Conservation (phyloP, 202 grass and related monocot species). For the Schoenoplectus triqueter region DNA sequence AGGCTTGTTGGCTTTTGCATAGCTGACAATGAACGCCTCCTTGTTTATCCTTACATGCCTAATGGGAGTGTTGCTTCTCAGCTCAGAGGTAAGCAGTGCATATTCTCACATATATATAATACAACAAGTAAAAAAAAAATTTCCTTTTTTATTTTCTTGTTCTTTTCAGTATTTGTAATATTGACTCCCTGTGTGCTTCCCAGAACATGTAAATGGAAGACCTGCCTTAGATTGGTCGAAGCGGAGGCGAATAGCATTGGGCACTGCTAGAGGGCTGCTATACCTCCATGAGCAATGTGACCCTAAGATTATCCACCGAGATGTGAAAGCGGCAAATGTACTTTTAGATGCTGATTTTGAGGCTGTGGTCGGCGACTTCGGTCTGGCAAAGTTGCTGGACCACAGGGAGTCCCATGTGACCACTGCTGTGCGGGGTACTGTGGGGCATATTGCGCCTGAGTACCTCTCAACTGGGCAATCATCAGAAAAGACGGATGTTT, state of each 20-base stretch:
- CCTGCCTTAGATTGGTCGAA: slow-evolving; percentile 93
- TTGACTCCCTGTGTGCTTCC: slow-evolving; percentile 8
- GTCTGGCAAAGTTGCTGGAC: slow-evolving; percentile 92
- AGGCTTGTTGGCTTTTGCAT: slow-evolving; percentile 85
- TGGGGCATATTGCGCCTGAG: slow-evolving; percentile 96
- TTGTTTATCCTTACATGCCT: slow-evolving; percentile 73
- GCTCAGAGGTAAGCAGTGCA: slow-evolving; percentile 61
- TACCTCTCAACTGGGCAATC: slow-evolving; percentile 96
- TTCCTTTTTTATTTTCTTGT: slow-evolving; percentile 5
- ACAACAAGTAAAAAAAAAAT: background rate
- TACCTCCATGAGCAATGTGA: slow-evolving; percentile 88
- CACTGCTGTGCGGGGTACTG: slow-evolving; percentile 87
- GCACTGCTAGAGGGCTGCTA: slow-evolving; percentile 80
- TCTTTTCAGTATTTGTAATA: slow-evolving; percentile 18
- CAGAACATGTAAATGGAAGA: slow-evolving; percentile 75
- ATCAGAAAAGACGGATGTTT: slow-evolving; percentile 96
- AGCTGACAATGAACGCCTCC: slow-evolving; percentile 71
- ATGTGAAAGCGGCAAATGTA: slow-evolving; percentile 96
- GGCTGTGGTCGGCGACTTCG: slow-evolving; percentile 96
- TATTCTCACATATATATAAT: slow-evolving; percentile 6
- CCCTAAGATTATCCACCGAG: slow-evolving; percentile 73
- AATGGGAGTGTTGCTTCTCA: slow-evolving; percentile 99
- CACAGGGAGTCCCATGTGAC: slow-evolving; percentile 93
- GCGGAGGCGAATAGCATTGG: slow-evolving; percentile 86
- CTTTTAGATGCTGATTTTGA: slow-evolving; percentile 97